Base-by-base conservation (phyloP, 208 protist species). In the Crithidia acanthocephali region DNA sequence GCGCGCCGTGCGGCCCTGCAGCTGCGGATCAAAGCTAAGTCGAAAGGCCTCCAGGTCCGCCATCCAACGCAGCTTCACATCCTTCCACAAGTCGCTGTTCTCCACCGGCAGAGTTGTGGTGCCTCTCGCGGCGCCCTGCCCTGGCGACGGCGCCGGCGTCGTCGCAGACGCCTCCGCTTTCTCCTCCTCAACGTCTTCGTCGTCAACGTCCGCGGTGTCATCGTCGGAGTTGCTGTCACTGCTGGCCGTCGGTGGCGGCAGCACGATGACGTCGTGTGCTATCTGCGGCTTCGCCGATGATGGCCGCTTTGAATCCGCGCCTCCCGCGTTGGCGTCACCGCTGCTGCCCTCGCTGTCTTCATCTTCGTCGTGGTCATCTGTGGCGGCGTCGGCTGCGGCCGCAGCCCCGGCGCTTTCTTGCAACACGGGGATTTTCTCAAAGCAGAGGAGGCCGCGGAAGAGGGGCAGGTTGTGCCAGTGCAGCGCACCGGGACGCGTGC, bases 391-490 rank as follows among this genome's bases (percentile, higher is more conserved):
- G 6, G 6, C 23, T 9, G 18, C 23, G 23, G 23, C 25, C 16
- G 52, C 23, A 6, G 30, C 52, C 13, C 7, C 16, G 3, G 15
- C 23, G 32, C 15, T 28, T 9, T 27, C 40, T 2, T 73, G 33
- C 40, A 82, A 44, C 33, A 44, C 7, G 2, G 86, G 80, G 9
- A 77, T 55, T 50, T 74, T 59, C 52, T 77, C 58, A 61, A 89
- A 92, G 74, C 87, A 92, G 64, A 85, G 79, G 33, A 89, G 68
- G 56, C 87, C 87, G 16, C 79, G 72, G 63, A 92, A 90, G 9
- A 88, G 28, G 13, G 87, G 87, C 25, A 92, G 30, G 11, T 72
- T 65, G 1, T 40, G 44, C 65, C 78, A 83, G n/a, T 63, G 47
- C 9, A 79, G 15, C 13, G 32, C 53, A 16, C 25, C 25, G 0